Evolutionary conservation across 202 grass and related monocot genomes (phyloP), one percentile per base, ranked within the genome.

Genomic region (Elaeis oleifera): DNA sequence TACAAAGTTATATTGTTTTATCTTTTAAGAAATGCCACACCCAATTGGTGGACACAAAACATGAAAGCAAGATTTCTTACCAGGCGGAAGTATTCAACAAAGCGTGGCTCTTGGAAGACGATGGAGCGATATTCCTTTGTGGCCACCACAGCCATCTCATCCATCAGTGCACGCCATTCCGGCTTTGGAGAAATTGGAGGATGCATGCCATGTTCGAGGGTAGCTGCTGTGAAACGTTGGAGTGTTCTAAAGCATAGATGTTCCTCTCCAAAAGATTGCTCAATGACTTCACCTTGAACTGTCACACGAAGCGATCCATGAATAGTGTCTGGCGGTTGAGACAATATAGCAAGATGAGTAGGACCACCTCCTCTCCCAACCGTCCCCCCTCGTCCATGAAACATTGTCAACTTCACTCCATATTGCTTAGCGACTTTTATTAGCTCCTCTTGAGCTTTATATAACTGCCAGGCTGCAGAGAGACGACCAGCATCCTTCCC

Each of bases 371-470:
- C 94, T 84, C 94, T 89, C 24, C 94, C 88, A 68, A 99, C 88
- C 39, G 94, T 99, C 67, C 94, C 94, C 64, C 94, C 94, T 74
- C 85, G 81, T 68, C 94, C 94, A 68, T 99, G 94, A 73, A 99
- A 99, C 88, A 99, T 99, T 60, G 94, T 99, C 69, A 99, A 72
- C 69, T 94, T 99, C 14, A 99, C 80, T 64, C 88, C 88, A 32
- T 86, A 94, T 18, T 94, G 73, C 72, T 99, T 90, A 39, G 94
- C 94, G 52, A 99, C 94, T 66, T 99, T 94, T 66, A 99, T 77
- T 39, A 99, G 94, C 32, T 97, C 88, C 78, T 97, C 94, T 80
- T 97, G 94, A 67, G 88, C 76, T 78, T 97, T 97, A 74, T 97
- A 97, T 67, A 92, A 62, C 77, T 97, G 85, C 94, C 94, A 97